Evolutionary conservation across 108 stramenopile species (phyloP), one percentile per base, ranked within the genome.

Genomic region (Stephanodiscus triporus): DNA sequence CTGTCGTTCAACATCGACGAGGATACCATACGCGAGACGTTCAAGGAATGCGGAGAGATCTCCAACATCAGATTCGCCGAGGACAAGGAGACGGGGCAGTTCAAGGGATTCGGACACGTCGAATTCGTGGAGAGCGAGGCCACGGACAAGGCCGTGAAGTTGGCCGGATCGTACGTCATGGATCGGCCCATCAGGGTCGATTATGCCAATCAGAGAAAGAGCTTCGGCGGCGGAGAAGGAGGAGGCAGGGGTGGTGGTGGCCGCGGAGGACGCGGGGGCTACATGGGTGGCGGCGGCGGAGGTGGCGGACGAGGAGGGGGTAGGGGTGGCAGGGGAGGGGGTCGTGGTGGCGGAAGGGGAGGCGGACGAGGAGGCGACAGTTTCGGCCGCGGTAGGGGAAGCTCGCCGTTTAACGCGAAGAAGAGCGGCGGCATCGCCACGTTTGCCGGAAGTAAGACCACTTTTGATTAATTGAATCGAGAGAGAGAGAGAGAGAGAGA

Each of bases 101-200:
- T 99, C 91, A 94, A 96, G 78, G 99, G 99, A 61, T 97, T 93
- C 72, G 97, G 96, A 11, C 96, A 97, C 83, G 90, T 98, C 56
- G 95, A 97, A 63, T 99, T 98, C 71, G 87, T 48, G 37, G 88
- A 92, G 14, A 95, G 88, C 9, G 91, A 96, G 47, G 77, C 85
- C 34, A 95, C 96, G 14, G 95, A 95, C 67, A 85, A 72, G 24
- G 99, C 98, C 9, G 89, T 97, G 38, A 84, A 78, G 29, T 51
- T 98, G 73, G 95, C 96, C 0, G 97, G 97, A 20, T 89, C 89
- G 8, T 86, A 90, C 27, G 84, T 99, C 29, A 53, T 78, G 80
- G 98, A 97, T 7, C 87, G 99, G 11, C 70, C 89, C 2, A 81
- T 99, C 30, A 86, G 98, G 7, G 94, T 99, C 22, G 95, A 98